Evolutionary conservation across 2,329 filamentous ascomycete genomes (phyloP), one percentile per base, ranked within the genome.

Genomic region (Aspergillus candidus): DNA sequence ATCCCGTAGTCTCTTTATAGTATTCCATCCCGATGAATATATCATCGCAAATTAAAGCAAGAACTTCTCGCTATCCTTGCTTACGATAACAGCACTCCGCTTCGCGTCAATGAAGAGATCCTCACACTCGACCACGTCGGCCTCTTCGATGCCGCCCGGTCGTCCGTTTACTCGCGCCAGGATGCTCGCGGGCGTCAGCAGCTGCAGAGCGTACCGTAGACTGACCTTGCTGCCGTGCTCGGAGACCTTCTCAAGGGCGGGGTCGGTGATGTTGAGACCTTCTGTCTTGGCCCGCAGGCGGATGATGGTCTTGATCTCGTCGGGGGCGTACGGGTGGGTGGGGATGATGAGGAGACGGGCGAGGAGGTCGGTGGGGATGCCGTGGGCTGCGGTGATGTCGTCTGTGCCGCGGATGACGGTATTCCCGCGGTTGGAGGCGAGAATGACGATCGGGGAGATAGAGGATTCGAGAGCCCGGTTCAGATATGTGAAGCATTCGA

Each of bases 401-500:
- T 87, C 80, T 44, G 86, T 91, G 62, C 91, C 91, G 58, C 89
- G 87, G 63, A 98, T 93, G 53, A 88, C 86, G 53, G 88, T 91
- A 75, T 90, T 84, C 66, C 93, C 93, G 60, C 93, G 85, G 74
- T 98, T 98, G 34, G 93, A 97, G 47, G 93, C 93, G 49, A 98
- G 83, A 55, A 98, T 93, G 49, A 98, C 93, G 61, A 98, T 95
- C 46, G 93, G 93, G 2, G 91, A 91, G 61, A 98, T 94, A 54
- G 83, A 80, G 44, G 88, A 90, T 76, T 98, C 93, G 56, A 98
- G 79, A n/a, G 93, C 93, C 63, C 90, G 87, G 76, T 97, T 97
- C 62, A 98, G 83, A 72, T 96, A 98, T 55, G 93, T 97, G 73
- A 97, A 98, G 75, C 90, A 94, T 74, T 98, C 93, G 57, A 98